phyloP scores from a whole-genome alignment of 2,329 filamentous ascomycete species.

The Neonectria ditissima region DNA sequence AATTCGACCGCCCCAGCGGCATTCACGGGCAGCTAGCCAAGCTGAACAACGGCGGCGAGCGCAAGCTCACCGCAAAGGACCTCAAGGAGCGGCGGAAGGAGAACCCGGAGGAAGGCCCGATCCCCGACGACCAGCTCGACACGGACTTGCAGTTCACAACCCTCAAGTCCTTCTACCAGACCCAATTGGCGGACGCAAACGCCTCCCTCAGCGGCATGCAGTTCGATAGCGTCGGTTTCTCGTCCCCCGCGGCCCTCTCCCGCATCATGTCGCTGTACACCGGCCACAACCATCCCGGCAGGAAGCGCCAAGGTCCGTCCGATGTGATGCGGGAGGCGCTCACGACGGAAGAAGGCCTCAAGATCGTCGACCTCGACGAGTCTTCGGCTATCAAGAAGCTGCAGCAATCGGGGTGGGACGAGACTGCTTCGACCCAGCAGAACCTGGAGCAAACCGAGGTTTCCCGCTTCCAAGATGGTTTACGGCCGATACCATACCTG shows the following conservation, averaged over 20 bases:
- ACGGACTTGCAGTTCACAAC: slow-evolving; percentile 79
- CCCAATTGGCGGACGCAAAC: slow-evolving; percentile 76
- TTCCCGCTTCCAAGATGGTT: slow-evolving; percentile 75
- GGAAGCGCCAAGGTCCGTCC: slow-evolving; percentile 74
- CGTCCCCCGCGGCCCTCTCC: slow-evolving; percentile 83
- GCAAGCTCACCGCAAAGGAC: slow-evolving; percentile 63
- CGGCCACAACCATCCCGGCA: slow-evolving; percentile 69
- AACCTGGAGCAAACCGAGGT: slow-evolving; percentile 63
- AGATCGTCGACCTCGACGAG: slow-evolving; percentile 72
- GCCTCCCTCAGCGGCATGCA: slow-evolving; percentile 63
- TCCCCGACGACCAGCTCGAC: slow-evolving; percentile 63
- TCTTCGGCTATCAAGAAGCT: slow-evolving; percentile 70
- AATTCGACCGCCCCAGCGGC: slow-evolving; percentile 89
- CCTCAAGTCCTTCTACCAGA: slow-evolving; percentile 83
- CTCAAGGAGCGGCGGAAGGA: slow-evolving; percentile 65
- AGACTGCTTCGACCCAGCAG: slow-evolving; percentile 66
- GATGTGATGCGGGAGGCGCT: slow-evolving; percentile 85
- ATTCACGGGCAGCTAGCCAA: slow-evolving; percentile 84
- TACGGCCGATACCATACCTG: slow-evolving; percentile 84
- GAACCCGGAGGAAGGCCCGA: slow-evolving; percentile 51
- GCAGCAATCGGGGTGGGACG: slow-evolving; percentile 70
- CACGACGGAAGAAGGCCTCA: slow-evolving; percentile 77
- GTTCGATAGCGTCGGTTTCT: slow-evolving; percentile 62
- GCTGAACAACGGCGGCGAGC: slow-evolving; percentile 71
- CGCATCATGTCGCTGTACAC: slow-evolving; percentile 95